These are phyloP conservation scores for Ogataea nonfermentans DNA, from an alignment of 805 yeast species.

Conservation along the genomic window DNA sequence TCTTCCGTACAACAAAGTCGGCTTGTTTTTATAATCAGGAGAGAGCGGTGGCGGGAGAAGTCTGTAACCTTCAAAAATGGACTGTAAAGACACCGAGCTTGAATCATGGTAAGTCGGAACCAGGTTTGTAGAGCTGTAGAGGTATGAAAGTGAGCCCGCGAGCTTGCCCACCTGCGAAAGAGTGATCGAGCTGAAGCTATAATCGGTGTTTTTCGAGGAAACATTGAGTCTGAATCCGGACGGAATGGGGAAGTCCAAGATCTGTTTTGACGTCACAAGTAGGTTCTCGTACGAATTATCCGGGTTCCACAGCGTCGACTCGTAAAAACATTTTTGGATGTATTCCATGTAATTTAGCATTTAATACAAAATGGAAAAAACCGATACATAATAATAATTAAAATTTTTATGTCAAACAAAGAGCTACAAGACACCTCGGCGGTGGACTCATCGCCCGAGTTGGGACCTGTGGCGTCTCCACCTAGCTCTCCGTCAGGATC, in stretches of 20 bases:
- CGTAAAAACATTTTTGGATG: conserved; percentile 68
- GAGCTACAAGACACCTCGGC: conserved; percentile 5
- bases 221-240: conserved; percentile 61
- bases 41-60: conserved; percentile 34
- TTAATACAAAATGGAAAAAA: conserved; percentile 4
- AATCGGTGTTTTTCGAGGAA: conserved; percentile 65
- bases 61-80: conserved; percentile 67
- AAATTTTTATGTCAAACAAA: conserved; percentile 5
- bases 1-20: conserved; percentile 72
- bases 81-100: conserved; percentile 54
- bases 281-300: conserved; percentile 76
- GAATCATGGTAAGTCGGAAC: conserved; percentile 48
- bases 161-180: conserved; percentile 62
- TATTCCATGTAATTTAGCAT: conserved; percentile 90
- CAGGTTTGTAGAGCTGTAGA: conserved; percentile 66
- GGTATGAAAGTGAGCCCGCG: conserved; percentile 80
- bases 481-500: conserved; percentile 31
- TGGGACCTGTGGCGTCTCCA: conserved; percentile 12
- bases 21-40: conserved; percentile 14
- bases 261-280: conserved; percentile 63
- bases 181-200: conserved; percentile 71
- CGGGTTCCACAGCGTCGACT: conserved; percentile 72
- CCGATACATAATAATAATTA: neutral
- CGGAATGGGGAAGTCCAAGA: conserved; percentile 75
- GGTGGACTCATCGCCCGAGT: conserved; percentile 20